Percentiles rank a stretch among this genome's conserved stretches.
phyloP scores from a whole-genome alignment of 108 stramenopile species.

The Pelagomonas calceolata region DNA sequence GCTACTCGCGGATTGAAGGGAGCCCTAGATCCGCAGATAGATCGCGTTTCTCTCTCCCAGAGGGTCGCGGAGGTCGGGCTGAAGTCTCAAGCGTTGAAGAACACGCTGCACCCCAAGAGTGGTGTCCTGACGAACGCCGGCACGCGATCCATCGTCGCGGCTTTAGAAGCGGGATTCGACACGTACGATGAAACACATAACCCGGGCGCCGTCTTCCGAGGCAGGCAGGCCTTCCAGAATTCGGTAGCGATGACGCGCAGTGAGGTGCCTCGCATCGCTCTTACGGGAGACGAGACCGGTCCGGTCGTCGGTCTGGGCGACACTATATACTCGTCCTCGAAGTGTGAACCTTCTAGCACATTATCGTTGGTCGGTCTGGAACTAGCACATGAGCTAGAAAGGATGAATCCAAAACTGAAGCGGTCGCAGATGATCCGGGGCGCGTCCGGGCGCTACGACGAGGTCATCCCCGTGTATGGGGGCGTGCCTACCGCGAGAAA shows the following conservation, averaged over 20 bases:
- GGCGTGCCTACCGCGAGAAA: not conserved
- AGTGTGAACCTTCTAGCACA: not conserved
- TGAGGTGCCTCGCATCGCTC: conserved; percentile 14
- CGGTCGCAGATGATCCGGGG: not conserved
- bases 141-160: conserved; percentile 1
- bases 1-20: not conserved
- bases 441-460: conserved; percentile 8
- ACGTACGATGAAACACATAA: conserved; percentile 1
- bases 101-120: not conserved
- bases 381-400: not conserved
- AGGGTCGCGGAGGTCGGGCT: not conserved
- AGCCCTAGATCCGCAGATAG: conserved; percentile 1
- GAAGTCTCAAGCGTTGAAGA: not conserved
- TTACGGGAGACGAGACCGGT: conserved; percentile 10
- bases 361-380: not conserved
- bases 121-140: not conserved
- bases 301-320: not conserved
- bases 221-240: too few relatives aligned
- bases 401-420: not conserved
- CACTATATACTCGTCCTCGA: not conserved
- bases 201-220: not conserved
- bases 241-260: conserved; percentile 1
- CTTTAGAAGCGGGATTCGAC: conserved; percentile 12
- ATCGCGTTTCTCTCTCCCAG: conserved; percentile 1
- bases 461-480: not conserved